Evolutionary conservation across 345 rosid genomes (phyloP).

Genomic region (Geranium brycei): DNA sequence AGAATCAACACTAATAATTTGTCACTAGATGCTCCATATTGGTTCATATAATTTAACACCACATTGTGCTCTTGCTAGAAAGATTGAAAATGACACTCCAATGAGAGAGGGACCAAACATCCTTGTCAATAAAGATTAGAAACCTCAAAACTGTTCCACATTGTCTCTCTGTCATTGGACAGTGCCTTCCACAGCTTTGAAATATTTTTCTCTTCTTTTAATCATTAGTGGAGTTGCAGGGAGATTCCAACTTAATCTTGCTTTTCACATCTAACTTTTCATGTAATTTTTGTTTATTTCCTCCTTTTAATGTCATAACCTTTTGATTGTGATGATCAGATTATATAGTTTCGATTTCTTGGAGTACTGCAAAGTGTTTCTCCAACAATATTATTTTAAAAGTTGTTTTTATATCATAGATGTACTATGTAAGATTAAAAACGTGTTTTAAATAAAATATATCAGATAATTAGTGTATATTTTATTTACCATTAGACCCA

Average conservation of each 20-base stretch:
- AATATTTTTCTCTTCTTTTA: neutral
- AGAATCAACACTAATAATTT: too few relatives aligned
- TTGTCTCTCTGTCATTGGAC: conserved; percentile 15
- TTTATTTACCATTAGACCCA: too few relatives aligned
- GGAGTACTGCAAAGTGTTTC: too few relatives aligned
- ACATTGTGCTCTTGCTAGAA: too few relatives aligned
- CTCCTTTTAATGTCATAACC: neutral
- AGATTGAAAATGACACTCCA: conserved; percentile 1
- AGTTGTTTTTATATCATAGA: too few relatives aligned
- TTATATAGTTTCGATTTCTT: neutral
- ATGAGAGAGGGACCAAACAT: conserved; percentile 12
- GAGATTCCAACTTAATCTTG: neutral
- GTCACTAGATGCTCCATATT: too few relatives aligned
- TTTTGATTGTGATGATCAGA: neutral
- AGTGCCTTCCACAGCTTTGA: conserved; percentile 8
- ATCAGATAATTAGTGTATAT: neutral
- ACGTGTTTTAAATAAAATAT: neutral
- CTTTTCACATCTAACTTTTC: neutral
- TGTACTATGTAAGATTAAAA: neutral
- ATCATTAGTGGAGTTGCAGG: conserved; percentile 5
- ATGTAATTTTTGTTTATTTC: neutral
- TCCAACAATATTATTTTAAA: too few relatives aligned
- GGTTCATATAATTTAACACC: too few relatives aligned
- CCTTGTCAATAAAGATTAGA: conserved; percentile 10
- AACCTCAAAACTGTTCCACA: neutral